Base-by-base conservation (phyloP, 202 grass and related monocot genomes). In the Setaria viridis region DNA sequence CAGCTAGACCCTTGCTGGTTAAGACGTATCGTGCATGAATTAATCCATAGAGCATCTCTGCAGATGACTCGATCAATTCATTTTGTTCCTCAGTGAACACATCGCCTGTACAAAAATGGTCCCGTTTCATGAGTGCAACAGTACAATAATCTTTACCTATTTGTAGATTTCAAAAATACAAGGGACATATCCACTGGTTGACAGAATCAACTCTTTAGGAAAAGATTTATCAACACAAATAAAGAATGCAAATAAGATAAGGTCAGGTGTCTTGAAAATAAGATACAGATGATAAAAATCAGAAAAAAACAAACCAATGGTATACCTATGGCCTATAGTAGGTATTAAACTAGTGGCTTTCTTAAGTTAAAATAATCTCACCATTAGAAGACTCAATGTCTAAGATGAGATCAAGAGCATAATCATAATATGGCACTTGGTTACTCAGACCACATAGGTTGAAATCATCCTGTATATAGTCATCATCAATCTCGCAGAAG, bases 401-500 rank as follows among this genome's bases (percentile, higher is more conserved):
- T 71, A 98, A 89, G 91, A 98, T 95, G 45, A 98, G 87, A 90
- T 98, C 95, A 72, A 98, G 95, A 13, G 92, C 95, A 80, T 95
- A 97, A 84, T 97, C 95, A 80, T 93, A 97, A 72, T 97, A 95
- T 74, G 92, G 95, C 68, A 95, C 95, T 84, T 97, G 95, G 82
- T 84, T 95, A 88, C 90, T 95, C 60, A 97, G 87, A 70, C 95
- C 95, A 87, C 95, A 98, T 34, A 98, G 93, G 73, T 98, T 98
- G 77, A 98, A 98, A 87, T 98, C 95, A 85, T 98, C 95, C 75
- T 98, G 95, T 82, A 98, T 98, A 55, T 98, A 98, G 48, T 98
- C 95, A 55, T 98, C 95, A 77, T 98, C 95, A 3, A 98, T 92
- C 91, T 98, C 95, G 33, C 95, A 98, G 85, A 95, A 98, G 89